Evolutionary conservation across 179 eudicot species (phyloP).

Genomic region (Monotropa hypopitys): DNA sequence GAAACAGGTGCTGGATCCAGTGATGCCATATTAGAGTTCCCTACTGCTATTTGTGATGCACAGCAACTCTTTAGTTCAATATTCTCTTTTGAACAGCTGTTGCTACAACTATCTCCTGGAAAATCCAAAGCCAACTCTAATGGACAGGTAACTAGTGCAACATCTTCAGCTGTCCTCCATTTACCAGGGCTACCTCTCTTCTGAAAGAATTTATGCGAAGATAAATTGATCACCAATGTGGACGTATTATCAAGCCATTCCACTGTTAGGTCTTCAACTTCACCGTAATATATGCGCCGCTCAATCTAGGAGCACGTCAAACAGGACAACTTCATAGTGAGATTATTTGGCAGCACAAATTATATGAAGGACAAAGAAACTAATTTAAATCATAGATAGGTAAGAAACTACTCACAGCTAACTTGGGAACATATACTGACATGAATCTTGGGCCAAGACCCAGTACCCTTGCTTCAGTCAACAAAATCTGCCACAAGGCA

Average conservation of each 20-base stretch:
- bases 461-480: slow-evolving; percentile 78
- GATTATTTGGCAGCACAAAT: not conserved
- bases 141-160: slow-evolving; percentile 43
- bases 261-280: slow-evolving; percentile 60
- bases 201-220: slow-evolving; percentile 28
- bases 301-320: slow-evolving; percentile 50
- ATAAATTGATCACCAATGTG: slow-evolving; percentile 46
- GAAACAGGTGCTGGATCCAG: not conserved
- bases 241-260: slow-evolving; percentile 90
- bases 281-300: slow-evolving; percentile 80
- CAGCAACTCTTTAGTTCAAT: not conserved
- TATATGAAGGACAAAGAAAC: not conserved
- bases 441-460: slow-evolving; percentile 88
- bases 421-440: slow-evolving; percentile 64
- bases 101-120: not conserved
- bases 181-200: slow-evolving; percentile 45
- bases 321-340: not conserved
- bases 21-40: slow-evolving; percentile 5
- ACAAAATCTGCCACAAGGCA: slow-evolving; percentile 31
- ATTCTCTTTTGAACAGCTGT: not conserved
- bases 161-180: slow-evolving; percentile 50
- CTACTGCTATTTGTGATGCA: slow-evolving; percentile 9
- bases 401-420: slow-evolving; percentile 44
- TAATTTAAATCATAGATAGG: not conserved
- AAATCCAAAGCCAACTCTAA: slow-evolving; percentile 21